Evolutionary conservation across 202 grass and related monocot genomes (phyloP).

Genomic region (Eragrostis tef): DNA sequence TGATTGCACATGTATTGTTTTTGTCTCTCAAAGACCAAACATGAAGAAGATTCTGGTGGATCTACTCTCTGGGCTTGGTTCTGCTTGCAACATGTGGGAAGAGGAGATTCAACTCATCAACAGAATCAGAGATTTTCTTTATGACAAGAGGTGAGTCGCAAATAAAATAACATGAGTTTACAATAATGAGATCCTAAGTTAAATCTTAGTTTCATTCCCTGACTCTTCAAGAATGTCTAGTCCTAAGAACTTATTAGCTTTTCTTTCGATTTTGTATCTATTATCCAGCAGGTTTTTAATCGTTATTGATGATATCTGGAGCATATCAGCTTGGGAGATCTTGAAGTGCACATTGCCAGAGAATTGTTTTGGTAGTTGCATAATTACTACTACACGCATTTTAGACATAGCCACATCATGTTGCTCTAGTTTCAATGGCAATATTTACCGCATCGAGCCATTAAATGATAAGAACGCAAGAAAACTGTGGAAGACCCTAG

Average conservation of each 20-base stretch:
- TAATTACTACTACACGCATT: slow-evolving; percentile 32
- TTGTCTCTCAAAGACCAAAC: not conserved
- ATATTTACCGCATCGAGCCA: slow-evolving; percentile 15
- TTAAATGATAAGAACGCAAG: not conserved
- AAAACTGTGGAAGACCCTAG: not conserved
- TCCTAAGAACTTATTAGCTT: not conserved
- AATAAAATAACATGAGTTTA: not conserved
- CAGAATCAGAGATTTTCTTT: slow-evolving; percentile 21
- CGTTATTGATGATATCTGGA: slow-evolving; percentile 36
- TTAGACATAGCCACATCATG: slow-evolving; percentile 11
- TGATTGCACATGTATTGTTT: not conserved
- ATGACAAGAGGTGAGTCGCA: slow-evolving; percentile 17
- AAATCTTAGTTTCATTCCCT: not conserved
- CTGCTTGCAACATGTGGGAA: slow-evolving; percentile 8
- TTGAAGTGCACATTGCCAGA: slow-evolving; percentile 21
- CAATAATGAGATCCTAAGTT: too few species aligned
- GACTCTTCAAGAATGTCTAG: not conserved
- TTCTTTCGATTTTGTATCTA: not conserved
- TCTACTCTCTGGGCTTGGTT: slow-evolving; percentile 11
- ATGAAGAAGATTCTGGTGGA: slow-evolving; percentile 29
- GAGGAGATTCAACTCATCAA: slow-evolving; percentile 12
- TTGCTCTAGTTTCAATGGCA: not conserved
- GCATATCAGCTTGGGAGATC: slow-evolving; percentile 19
- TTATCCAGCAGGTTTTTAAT: slow-evolving; percentile 4
- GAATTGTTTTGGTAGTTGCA: not conserved